A percentile compares a stretch with the other conserved stretches of the same genome.
Conservation (phyloP, 768 basidiomycete genomes). For the Tricholoma matsutake region DNA sequence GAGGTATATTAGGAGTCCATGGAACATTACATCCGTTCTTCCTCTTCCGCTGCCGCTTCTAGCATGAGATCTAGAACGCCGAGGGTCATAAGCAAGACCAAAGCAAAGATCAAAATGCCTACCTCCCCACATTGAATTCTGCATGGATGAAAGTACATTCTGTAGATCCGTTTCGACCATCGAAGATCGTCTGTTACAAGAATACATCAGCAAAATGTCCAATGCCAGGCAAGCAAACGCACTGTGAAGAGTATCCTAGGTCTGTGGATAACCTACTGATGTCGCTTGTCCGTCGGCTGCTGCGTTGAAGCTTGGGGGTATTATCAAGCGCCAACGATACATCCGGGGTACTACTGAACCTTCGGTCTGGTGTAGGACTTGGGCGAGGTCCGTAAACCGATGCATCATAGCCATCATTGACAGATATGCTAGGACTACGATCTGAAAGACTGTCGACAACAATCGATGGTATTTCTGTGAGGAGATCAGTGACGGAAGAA, state of each 20-base stretch:
- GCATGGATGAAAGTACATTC: slow-evolving; percentile 54
- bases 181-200: slow-evolving; percentile 31
- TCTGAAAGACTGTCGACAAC: slow-evolving; percentile 58
- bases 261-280: slow-evolving; percentile 59
- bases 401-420: slow-evolving; percentile 25
- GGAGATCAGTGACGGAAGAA: neutral
- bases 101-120: slow-evolving; percentile 21
- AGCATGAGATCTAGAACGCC: slow-evolving; percentile 34
- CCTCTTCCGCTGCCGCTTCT: slow-evolving; percentile 44
- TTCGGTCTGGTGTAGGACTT: slow-evolving; percentile 37
- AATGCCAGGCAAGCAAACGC: neutral
- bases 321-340: slow-evolving; percentile 45
- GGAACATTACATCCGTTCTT: slow-evolving; percentile 25
- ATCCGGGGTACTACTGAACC: slow-evolving; percentile 40
- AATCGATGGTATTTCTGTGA: slow-evolving; percentile 65
- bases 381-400: slow-evolving; percentile 22
- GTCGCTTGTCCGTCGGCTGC: slow-evolving; percentile 53
- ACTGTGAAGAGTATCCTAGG: slow-evolving; percentile 47
- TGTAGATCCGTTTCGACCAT: slow-evolving; percentile 44
- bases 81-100: slow-evolving; percentile 17
- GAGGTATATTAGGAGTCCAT: neutral
- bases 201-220: slow-evolving; percentile 1
- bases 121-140: slow-evolving; percentile 75
- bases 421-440: slow-evolving; percentile 39
- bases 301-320: slow-evolving; percentile 49